These are phyloP conservation scores for Agaricus blazei DNA, from an alignment of 768 basidiomycete genomes.

Conservation along the genomic window DNA sequence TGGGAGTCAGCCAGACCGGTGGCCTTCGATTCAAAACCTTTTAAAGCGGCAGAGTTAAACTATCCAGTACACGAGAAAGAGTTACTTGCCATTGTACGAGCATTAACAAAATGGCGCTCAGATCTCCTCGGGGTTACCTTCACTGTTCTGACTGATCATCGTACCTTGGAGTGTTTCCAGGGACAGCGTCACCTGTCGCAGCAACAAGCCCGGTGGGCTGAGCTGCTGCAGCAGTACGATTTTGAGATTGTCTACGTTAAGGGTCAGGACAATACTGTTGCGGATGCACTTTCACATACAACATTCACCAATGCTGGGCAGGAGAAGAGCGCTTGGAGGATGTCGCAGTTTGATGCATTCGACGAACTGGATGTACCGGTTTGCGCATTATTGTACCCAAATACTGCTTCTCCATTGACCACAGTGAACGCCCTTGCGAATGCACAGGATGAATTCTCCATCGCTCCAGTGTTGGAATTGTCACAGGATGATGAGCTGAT, in stretches of 20 bases:
- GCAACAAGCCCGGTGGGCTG: conserved; percentile 24
- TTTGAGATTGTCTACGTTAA: too few species aligned
- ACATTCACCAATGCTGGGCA: too few species aligned
- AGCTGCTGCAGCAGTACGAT: too few species aligned
- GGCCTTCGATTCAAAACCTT: conserved; percentile 20
- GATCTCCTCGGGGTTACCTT: conserved; percentile 15
- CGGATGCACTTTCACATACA: too few species aligned
- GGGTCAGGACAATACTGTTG: too few species aligned
- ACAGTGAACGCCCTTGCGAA: too few species aligned
- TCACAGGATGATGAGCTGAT: neutral
- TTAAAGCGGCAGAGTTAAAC: conserved; percentile 22
- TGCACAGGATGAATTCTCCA: too few species aligned
- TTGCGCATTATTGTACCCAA: too few species aligned
- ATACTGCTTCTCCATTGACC: too few species aligned
- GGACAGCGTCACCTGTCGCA: conserved; percentile 26
- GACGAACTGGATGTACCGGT: conserved; percentile 28
- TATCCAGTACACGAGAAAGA: conserved; percentile 34
- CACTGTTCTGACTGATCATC: conserved; percentile 30
- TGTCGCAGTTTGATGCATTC: too few species aligned
- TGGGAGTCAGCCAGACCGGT: conserved; percentile 28
- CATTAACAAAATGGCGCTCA: conserved; percentile 20
- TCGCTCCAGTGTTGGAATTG: neutral
- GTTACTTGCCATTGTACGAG: conserved; percentile 27
- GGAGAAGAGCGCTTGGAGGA: too few species aligned
- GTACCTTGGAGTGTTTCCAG: conserved; percentile 24